Base-by-base conservation (phyloP, 1,284 basidiomycete genomes). In the Wallemia hederae region DNA sequence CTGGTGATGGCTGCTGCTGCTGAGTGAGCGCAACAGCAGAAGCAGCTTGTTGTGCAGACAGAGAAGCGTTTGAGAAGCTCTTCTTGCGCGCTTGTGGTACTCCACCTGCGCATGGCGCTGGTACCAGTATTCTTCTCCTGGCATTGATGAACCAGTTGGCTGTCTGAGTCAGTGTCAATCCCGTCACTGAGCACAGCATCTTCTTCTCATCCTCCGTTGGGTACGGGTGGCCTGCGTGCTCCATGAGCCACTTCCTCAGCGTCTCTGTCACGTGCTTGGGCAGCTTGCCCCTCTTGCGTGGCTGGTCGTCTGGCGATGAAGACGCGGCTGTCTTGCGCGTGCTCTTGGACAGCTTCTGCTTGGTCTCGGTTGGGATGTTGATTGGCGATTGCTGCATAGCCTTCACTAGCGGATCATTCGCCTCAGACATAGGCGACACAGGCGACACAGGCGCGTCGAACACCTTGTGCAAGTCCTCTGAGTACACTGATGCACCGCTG, bases 101-200 rank as follows among this genome's bases (percentile, higher is more conserved):
- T 31, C 29, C 29, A 7, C 29, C 29, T 31, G 29, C 7, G 14
- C 11, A 15, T 7, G 39, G 39, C 22, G 56, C 56, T 24, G 56
- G 56, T 9, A 58, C 56, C 2, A 61, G 63, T 58, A 57, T 62
- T 34, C 31, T 56, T 25, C 57, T 24, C 76, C 83, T 65, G 61
- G 85, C 84, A 65, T 87, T 86, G 67, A 87, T 87, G 82, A 87
- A 87, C 84, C 84, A 87, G 69, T 87, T 87, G 62, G 81, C 83
- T 17, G 61, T 61, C 60, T 26, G 39, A 69, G 78, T 81, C 80
- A 89, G 87, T 69, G 80, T 84, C 63, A 90, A 73, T 17, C 83
- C 83, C 0, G 85, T 90, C 59, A 82, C 80, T 66, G 82, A 78
- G 71, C 86, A 89, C 62, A 90, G 73, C 67, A 82, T 80, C 67